Conservation (phyloP, 2,329 filamentous ascomycete species). For the Tolypocladium nubicola region DNA sequence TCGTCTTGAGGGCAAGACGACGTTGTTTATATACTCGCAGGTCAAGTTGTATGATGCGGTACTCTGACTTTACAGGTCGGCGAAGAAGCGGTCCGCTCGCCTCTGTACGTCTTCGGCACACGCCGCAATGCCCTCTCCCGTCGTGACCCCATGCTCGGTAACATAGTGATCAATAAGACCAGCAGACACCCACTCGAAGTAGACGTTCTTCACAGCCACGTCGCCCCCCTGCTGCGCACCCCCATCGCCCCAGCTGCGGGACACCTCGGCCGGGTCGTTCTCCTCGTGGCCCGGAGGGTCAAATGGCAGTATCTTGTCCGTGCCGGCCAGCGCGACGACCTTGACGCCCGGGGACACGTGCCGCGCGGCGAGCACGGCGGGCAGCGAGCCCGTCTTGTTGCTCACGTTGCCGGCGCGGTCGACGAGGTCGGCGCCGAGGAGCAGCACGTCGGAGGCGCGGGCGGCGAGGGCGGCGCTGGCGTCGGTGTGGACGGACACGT, state of each 20-base stretch:
- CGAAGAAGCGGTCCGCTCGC: constrained; percentile 31
- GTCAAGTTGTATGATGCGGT: background rate
- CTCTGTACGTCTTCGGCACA: constrained; percentile 25
- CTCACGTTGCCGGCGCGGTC: constrained; percentile 45
- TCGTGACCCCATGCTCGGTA: constrained; percentile 40
- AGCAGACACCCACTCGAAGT: constrained; percentile 50
- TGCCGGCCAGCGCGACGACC: constrained; percentile 46
- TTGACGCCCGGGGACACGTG: constrained; percentile 32
- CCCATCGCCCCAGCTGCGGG: background rate
- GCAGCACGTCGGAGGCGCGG: constrained; percentile 40
- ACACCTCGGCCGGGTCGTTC: constrained; percentile 42
- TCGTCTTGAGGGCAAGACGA: background rate
- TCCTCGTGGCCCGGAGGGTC: constrained; percentile 32
- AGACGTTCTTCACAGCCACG: constrained; percentile 36
- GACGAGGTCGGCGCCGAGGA: constrained; percentile 57
- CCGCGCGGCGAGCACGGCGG: constrained; percentile 44
- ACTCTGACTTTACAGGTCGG: constrained; percentile 19
- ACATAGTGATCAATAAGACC: constrained; percentile 41
- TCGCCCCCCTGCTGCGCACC: background rate
- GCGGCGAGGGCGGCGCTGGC: constrained; percentile 46
- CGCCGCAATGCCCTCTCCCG: constrained; percentile 23
- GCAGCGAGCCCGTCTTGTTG: constrained; percentile 57
- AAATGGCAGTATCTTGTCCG: constrained; percentile 44
- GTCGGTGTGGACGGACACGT: constrained; percentile 45
- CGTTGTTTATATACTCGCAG: constrained; percentile 12